Conservation (phyloP, 225 moss, liverwort and hornwort genomes). For the Anthoceros angustus region DNA sequence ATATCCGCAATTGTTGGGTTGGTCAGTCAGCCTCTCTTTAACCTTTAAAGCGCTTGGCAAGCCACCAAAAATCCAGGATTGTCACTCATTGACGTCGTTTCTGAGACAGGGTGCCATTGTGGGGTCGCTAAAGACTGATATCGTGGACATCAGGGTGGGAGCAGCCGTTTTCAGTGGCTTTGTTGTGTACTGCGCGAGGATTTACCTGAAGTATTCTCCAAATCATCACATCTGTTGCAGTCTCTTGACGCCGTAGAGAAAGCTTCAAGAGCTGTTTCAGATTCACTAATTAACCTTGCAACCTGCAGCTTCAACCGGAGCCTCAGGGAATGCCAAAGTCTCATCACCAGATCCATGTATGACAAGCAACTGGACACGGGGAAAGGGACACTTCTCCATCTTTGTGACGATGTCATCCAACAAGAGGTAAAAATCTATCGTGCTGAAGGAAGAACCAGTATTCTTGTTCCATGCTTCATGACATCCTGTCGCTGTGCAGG, state of each 20-base stretch:
- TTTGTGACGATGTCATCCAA: slow-evolving; percentile 53
- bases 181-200: slow-evolving; percentile 50
- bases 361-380: slow-evolving; percentile 62
- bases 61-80: slow-evolving; percentile 4
- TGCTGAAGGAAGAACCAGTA: background rate
- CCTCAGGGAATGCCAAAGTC: slow-evolving; percentile 39
- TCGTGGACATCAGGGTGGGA: slow-evolving; percentile 38
- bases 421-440: slow-evolving; percentile 27
- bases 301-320: slow-evolving; percentile 40
- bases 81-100: slow-evolving; percentile 4
- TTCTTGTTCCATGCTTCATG: background rate
- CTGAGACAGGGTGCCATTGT: slow-evolving; percentile 39
- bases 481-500: slow-evolving; percentile 23
- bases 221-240: background rate
- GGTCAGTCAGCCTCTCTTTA: slow-evolving; percentile 10
- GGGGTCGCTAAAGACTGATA: slow-evolving; percentile 38
- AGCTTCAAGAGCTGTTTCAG: background rate
- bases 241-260: background rate
- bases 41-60: slow-evolving; percentile 4
- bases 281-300: background rate
- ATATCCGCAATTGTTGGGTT: slow-evolving; percentile 45
- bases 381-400: slow-evolving; percentile 52
- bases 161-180: slow-evolving; percentile 41
- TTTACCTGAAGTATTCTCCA: slow-evolving; percentile 35
- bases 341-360: slow-evolving; percentile 46